Evolutionary conservation across 1,284 basidiomycete genomes (phyloP), one percentile per base, ranked within the genome.

Genomic region (Singerocomus rubriflavus): DNA sequence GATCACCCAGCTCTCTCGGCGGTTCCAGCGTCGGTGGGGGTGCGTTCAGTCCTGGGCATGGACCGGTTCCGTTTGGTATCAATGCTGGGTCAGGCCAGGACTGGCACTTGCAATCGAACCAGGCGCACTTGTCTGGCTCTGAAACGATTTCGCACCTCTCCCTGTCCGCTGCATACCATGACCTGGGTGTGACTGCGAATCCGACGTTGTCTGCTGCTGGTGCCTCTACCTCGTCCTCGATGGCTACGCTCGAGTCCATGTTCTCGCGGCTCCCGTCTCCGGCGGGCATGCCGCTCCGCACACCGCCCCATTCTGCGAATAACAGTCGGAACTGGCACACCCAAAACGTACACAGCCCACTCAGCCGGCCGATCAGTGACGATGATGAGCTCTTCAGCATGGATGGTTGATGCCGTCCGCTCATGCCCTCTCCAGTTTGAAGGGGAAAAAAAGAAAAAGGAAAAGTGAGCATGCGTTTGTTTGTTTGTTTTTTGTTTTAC

Each of bases 341-440:
- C 16, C 68, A 65, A 50, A 73, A 73, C 21, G 66, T 71, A 27
- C 60, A 74, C 49, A 81, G 81, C 57, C 81, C 82, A 46, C 65
- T 84, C 51, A 81, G 80, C 58, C 71, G 78, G 48, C 81, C 82
- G 6, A 80, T 75, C 21, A 74, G 72, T 29, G 80, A 80, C 56
- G 80, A 85, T 55, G 84, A 86, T 59, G 81, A 82, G 57, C 66
- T 88, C 60, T 87, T 87, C 63, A 74, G 73, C 58, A 82, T 88
- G 81, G 84, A 87, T 56, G 74, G 75, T 29, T 76, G 57, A 66
- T 6, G 6, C 14, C 21, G 8, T 43, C 6, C 27, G 17, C 6
- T 10, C 14, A 1, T 25, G 26, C 10, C 5, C 31, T 6, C 35
- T 21, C 21, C 21, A 21, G 21, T 21, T 21, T 21, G 21, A 21